Evolutionary conservation across 192 early-diverging fungal genomes (phyloP).

Genomic region (Allomyces javanicus): DNA sequence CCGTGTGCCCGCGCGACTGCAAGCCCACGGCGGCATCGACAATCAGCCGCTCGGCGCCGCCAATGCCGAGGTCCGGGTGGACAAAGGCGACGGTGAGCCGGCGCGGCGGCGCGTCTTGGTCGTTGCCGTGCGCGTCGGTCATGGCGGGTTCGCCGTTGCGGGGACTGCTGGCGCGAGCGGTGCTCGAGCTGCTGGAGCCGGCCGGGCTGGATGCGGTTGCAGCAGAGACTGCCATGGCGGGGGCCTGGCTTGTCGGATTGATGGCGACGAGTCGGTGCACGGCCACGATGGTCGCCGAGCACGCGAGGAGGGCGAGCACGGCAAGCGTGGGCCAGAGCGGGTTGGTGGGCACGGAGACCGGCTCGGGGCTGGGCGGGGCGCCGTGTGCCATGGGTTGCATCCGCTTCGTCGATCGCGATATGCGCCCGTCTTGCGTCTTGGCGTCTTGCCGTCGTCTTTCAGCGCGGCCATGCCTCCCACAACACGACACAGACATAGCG

Average conservation of each 20-base stretch:
- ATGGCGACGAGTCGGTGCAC: neutral
- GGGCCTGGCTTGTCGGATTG: neutral
- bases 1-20: slow-evolving; percentile 54
- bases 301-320: no score
- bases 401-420: neutral
- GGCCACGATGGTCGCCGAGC: no score
- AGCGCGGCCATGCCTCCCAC: neutral
- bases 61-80: slow-evolving; percentile 88
- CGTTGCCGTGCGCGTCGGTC: neutral
- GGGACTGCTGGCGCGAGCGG: neutral
- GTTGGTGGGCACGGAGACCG: neutral
- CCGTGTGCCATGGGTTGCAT: neutral
- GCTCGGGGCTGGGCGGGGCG: neutral
- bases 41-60: slow-evolving; percentile 84
- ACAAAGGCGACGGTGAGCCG: slow-evolving; percentile 54
- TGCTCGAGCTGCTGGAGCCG: neutral
- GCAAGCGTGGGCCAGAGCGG: neutral
- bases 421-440: neutral
- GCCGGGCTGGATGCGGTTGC: neutral
- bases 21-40: slow-evolving; percentile 77
- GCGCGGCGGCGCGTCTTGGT: neutral
- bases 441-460: no score
- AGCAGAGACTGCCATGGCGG: neutral
- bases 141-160: neutral
- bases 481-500: neutral